Percentiles rank a stretch among this genome's conserved stretches.
Conservation (phyloP, 2,329 filamentous ascomycete genomes). For the Colletotrichum magnum region DNA sequence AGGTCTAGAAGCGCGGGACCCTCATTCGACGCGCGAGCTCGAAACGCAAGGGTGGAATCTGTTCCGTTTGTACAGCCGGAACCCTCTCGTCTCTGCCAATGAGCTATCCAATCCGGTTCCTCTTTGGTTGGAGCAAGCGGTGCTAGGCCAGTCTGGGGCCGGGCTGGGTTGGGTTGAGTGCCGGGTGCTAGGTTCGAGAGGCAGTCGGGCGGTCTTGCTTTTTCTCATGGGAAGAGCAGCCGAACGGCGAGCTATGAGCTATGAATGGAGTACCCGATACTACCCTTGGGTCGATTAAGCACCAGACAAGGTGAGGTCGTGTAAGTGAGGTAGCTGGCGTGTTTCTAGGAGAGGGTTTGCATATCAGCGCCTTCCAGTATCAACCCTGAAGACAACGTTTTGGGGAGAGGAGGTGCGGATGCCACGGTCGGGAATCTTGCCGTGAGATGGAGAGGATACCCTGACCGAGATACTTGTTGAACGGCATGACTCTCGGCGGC, state of each 20-base stretch:
- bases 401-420: constrained; percentile 25
- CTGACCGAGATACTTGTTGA: background rate
- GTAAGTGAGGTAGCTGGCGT: constrained; percentile 29
- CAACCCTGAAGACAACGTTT: constrained; percentile 28
- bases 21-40: constrained; percentile 1
- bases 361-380: constrained; percentile 30
- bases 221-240: constrained; percentile 9
- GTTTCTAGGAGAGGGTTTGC: constrained; percentile 34
- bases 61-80: constrained; percentile 21
- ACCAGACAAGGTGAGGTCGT: constrained; percentile 22
- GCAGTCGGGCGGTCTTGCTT: constrained; percentile 28
- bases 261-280: constrained; percentile 12
- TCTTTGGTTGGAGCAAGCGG: background rate
- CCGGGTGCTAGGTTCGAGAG: background rate
- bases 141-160: background rate
- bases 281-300: constrained; percentile 26
- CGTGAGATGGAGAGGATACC: constrained; percentile 4
- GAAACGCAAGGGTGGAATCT: constrained; percentile 22
- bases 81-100: constrained; percentile 3
- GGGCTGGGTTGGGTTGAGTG: background rate
- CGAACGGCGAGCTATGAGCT: constrained; percentile 9
- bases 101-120: background rate
- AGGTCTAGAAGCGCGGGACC: constrained; percentile 27
- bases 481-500: background rate
- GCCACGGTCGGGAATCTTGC: constrained; percentile 16